phyloP scores from a whole-genome alignment of 2,329 filamentous ascomycete species.

The Purpureocillium lavendulum region DNA sequence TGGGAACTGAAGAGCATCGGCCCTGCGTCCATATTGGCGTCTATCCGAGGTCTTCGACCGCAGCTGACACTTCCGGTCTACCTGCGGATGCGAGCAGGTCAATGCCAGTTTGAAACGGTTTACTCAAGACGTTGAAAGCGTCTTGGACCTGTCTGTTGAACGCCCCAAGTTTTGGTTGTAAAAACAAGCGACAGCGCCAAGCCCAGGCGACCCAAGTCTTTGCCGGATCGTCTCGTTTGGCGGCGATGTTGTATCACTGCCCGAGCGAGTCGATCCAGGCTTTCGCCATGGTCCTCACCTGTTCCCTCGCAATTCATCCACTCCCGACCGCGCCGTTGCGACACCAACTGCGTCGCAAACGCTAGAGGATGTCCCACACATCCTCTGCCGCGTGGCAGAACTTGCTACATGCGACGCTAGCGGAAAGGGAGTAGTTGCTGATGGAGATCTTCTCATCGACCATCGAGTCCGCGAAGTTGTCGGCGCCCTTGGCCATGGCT shows the following conservation, averaged over 20 bases:
- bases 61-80: too few species aligned
- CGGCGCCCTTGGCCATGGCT: slow-evolving; percentile 94
- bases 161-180: slow-evolving; percentile 74
- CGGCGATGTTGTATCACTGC: slow-evolving; percentile 69
- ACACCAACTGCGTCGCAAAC: not conserved
- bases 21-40: too few species aligned
- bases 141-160: slow-evolving; percentile 68
- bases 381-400: slow-evolving; percentile 98
- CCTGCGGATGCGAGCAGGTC: too few species aligned
- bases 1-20: too few species aligned
- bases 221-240: slow-evolving; percentile 18
- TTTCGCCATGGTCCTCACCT: slow-evolving; percentile 11
- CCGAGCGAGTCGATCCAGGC: slow-evolving; percentile 23
- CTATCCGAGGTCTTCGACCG: too few species aligned
- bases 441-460: slow-evolving; percentile 98
- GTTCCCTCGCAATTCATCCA: not conserved
- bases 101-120: slow-evolving; percentile 54
- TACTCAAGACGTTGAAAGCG: slow-evolving; percentile 46
- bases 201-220: slow-evolving; percentile 55
- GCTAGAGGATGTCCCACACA: slow-evolving; percentile 84
- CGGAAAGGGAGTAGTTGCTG: slow-evolving; percentile 95
- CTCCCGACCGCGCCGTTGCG: too few species aligned
- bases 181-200: slow-evolving; percentile 74
- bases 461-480: slow-evolving; percentile 89
- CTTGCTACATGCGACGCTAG: slow-evolving; percentile 98